Conservation (phyloP, 2,329 filamentous ascomycete genomes). For the Rhynchosporium graminicola region DNA sequence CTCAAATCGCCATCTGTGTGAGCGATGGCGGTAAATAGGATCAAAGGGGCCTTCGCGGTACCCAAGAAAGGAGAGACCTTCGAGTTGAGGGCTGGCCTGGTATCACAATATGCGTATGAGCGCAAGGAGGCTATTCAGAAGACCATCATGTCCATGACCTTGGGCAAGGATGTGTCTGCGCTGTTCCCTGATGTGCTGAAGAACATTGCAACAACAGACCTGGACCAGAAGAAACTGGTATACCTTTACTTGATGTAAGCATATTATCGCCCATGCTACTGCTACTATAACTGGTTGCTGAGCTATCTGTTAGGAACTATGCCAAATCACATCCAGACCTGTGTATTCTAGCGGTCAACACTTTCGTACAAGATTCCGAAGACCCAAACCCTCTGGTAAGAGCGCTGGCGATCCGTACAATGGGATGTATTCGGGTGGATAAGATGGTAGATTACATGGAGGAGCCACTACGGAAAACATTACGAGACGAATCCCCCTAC, state of each 20-base stretch:
- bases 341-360: slow-evolving; percentile 98
- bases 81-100: slow-evolving; percentile 90
- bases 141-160: slow-evolving; percentile 99
- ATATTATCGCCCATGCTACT: neutral
- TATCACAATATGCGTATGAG: slow-evolving; percentile 99
- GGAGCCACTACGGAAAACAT: slow-evolving; percentile 90
- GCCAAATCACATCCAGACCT: slow-evolving; percentile 98
- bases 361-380: slow-evolving; percentile 98
- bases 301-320: slow-evolving; percentile 74
- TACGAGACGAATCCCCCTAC: slow-evolving; percentile 96
- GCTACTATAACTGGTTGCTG: slow-evolving; percentile 10
- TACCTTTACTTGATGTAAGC: slow-evolving; percentile 92
- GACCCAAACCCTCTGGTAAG: slow-evolving; percentile 95
- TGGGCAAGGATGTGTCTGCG: slow-evolving; percentile 97
- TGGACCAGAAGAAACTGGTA: slow-evolving; percentile 99
- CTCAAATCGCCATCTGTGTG: slow-evolving; percentile 44
- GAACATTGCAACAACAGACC: slow-evolving; percentile 92
- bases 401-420: slow-evolving; percentile 93
- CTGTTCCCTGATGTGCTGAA: slow-evolving; percentile 97
- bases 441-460: slow-evolving; percentile 99
- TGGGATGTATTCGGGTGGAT: slow-evolving; percentile 97
- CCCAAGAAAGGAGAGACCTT: slow-evolving; percentile 98
- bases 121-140: slow-evolving; percentile 99
- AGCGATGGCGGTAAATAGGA: slow-evolving; percentile 91
- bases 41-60: slow-evolving; percentile 88